A percentile compares a stretch with the other conserved stretches of the same genome.
phyloP scores from a whole-genome alignment of 805 yeast genomes.

The Pachysolen tannophilus region DNA sequence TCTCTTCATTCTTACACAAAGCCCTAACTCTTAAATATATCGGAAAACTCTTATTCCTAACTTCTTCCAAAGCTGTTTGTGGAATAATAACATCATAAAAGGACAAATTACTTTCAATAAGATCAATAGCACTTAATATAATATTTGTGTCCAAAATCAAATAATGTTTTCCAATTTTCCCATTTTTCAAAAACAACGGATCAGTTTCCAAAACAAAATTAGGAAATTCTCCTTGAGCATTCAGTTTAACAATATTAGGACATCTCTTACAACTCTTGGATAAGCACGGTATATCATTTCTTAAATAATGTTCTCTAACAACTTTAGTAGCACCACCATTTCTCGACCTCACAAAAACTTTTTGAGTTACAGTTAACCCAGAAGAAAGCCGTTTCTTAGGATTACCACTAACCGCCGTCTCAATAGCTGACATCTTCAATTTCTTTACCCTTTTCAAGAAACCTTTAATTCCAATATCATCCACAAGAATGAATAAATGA shows the following conservation, averaged over 20 bases:
- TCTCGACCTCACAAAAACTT: slow-evolving; percentile 86
- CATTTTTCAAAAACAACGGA: slow-evolving; percentile 41
- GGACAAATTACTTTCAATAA: slow-evolving; percentile 67
- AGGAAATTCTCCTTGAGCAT: slow-evolving; percentile 62
- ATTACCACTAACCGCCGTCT: too few relatives aligned
- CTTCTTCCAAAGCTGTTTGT: slow-evolving; percentile 92
- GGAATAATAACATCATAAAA: slow-evolving; percentile 91
- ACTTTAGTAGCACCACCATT: slow-evolving; percentile 86
- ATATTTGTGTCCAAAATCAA: slow-evolving; percentile 83
- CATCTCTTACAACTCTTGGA: slow-evolving; percentile 66
- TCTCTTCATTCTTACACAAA: slow-evolving; percentile 64
- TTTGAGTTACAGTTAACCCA: slow-evolving; percentile 66
- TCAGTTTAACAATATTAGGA: slow-evolving; percentile 42
- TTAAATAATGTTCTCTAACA: slow-evolving; percentile 87
- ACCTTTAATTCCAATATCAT: background rate
- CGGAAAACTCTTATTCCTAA: slow-evolving; percentile 78
- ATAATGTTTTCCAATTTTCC: slow-evolving; percentile 62
- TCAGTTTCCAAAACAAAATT: slow-evolving; percentile 54
- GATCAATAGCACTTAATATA: slow-evolving; percentile 79
- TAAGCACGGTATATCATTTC: slow-evolving; percentile 89
- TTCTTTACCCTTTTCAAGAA: background rate
- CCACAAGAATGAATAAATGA: background rate
- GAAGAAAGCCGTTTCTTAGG: slow-evolving; percentile 36
- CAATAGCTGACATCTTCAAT: slow-evolving; percentile 10
- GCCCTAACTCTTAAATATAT: slow-evolving; percentile 79